Percentiles rank a stretch among this genome's conserved stretches.
Evolutionary conservation across 192 early-diverging fungal species (phyloP).

Genomic region (Oehlia diaphana): DNA sequence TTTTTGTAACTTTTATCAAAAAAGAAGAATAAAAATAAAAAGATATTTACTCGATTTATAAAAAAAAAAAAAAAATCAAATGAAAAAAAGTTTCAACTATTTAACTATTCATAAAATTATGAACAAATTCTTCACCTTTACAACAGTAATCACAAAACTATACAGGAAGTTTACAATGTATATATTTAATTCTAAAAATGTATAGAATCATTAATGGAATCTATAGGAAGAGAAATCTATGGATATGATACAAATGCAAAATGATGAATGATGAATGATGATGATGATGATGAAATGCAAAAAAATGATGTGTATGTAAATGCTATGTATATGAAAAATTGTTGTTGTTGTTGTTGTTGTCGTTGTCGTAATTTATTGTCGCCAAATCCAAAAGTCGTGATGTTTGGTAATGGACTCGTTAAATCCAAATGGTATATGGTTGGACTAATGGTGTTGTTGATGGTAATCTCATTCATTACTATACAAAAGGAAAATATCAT

Average conservation of each 20-base stretch:
- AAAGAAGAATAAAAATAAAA: too few species aligned
- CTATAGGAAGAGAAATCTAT: not conserved
- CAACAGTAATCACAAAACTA: not conserved
- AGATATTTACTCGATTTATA: too few species aligned
- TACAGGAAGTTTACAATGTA: not conserved
- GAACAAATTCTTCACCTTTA: too few species aligned
- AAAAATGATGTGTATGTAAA: not conserved
- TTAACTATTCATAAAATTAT: too few species aligned
- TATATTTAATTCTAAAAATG: not conserved
- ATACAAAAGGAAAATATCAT: too few species aligned
- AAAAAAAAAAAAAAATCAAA: too few species aligned
- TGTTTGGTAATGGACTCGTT: too few species aligned
- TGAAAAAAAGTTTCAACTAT: too few species aligned
- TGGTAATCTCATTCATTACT: too few species aligned
- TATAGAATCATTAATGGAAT: not conserved
- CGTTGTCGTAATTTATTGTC: not conserved
- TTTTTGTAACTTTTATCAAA: too few species aligned
- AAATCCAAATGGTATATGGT: too few species aligned
- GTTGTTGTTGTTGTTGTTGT: not conserved
- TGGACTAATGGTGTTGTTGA: too few species aligned
- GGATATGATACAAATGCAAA: not conserved
- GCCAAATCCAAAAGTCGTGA: not conserved
- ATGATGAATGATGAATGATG: not conserved
- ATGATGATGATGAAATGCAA: not conserved
- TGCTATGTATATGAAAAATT: not conserved